These are phyloP conservation scores for Penicillium bovifimosum DNA, from an alignment of 495 filamentous ascomycete genomes.

Conservation along the genomic window DNA sequence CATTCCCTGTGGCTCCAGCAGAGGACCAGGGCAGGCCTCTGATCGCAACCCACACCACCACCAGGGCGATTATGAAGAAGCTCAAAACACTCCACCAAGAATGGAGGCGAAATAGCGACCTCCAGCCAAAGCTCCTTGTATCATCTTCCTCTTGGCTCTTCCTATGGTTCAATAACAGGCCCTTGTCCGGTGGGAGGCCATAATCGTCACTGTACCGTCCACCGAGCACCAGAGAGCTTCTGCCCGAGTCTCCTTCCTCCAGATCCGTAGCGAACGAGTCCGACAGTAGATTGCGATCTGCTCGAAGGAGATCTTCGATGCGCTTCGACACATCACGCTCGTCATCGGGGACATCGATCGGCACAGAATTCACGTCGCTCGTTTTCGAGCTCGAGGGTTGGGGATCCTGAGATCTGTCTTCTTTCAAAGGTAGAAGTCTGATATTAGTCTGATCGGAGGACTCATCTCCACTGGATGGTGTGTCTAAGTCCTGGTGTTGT, in stretches of 20 bases:
- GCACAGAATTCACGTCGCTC: not conserved
- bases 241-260: constrained; percentile 14
- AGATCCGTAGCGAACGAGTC: constrained; percentile 23
- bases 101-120: constrained; percentile 5
- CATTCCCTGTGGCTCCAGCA: not conserved
- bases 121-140: not conserved
- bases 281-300: constrained; percentile 7
- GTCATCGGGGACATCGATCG: constrained; percentile 8
- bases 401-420: not conserved
- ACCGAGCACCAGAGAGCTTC: constrained; percentile 6
- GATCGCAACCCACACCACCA: constrained; percentile 18
- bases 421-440: constrained; percentile 14
- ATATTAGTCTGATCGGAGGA: constrained; percentile 13
- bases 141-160: not conserved
- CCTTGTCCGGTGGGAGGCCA: constrained; percentile 14
- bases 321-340: constrained; percentile 14
- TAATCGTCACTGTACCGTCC: constrained; percentile 25
- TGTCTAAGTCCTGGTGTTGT: constrained; percentile 2
- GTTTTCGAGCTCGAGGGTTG: constrained; percentile 2
- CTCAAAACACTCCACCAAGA: constrained; percentile 19
- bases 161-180: not conserved
- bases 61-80: constrained; percentile 9
- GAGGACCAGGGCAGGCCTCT: constrained; percentile 12
- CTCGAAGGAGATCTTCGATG: constrained; percentile 16
- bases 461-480: constrained; percentile 13